Conservation (phyloP, 148 eudicot species). For the Amaranthus hypochondriacus region DNA sequence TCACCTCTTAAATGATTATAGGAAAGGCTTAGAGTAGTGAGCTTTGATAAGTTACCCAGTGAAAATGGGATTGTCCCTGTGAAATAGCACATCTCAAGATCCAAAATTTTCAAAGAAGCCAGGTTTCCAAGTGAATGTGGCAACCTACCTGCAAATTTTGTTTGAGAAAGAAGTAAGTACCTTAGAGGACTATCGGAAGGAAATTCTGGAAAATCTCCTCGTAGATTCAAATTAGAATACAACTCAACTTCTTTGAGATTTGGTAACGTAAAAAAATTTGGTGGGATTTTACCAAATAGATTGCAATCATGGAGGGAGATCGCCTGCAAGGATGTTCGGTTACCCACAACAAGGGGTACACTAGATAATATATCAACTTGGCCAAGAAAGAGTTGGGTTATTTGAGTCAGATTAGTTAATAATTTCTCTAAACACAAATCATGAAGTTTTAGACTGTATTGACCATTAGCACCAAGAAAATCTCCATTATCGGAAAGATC, state of each 20-base stretch:
- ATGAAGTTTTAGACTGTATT: not conserved
- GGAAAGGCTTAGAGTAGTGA: not conserved
- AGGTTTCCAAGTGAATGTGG: slow-evolving; percentile 26
- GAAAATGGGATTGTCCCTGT: slow-evolving; percentile 11
- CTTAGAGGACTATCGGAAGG: slow-evolving; percentile 1
- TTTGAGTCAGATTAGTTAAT: not conserved
- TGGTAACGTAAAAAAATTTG: slow-evolving; percentile 20
- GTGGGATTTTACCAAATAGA: slow-evolving; percentile 5
- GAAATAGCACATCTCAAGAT: not conserved
- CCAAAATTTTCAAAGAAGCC: not conserved
- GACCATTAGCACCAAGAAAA: not conserved
- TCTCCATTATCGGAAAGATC: slow-evolving; percentile 4
- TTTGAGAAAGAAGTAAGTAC: not conserved
- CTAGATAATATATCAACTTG: slow-evolving; percentile 6
- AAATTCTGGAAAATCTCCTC: slow-evolving; percentile 29
- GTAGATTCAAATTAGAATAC: not conserved
- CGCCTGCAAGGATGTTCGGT: slow-evolving; percentile 11
- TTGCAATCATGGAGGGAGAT: slow-evolving; percentile 1
- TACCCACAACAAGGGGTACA: slow-evolving; percentile 22
- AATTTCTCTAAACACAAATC: not conserved
- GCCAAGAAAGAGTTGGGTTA: slow-evolving; percentile 8
- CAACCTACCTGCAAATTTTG: slow-evolving; percentile 15
- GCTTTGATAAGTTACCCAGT: slow-evolving; percentile 18
- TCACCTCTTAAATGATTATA: not conserved
- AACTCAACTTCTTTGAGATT: slow-evolving; percentile 10